Evolutionary conservation across 1,139 yeast species (phyloP).

Genomic region (Geotrichum histeridarum): DNA sequence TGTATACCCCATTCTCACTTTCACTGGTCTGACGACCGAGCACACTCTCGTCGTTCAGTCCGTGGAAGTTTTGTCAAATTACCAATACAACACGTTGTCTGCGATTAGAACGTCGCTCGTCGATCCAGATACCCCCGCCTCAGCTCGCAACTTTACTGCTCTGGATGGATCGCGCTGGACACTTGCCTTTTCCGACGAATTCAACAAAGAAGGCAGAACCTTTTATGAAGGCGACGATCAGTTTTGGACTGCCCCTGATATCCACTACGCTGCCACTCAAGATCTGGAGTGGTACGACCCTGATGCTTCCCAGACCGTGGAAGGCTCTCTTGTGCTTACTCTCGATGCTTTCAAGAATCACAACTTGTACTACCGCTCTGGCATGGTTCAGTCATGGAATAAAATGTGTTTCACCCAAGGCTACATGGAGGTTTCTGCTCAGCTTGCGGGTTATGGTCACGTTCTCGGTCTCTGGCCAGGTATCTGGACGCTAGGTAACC

Average conservation of each 20-base stretch:
- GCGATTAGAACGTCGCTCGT: constrained; percentile 60
- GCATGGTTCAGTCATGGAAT: constrained; percentile 84
- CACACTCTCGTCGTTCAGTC: constrained; percentile 14
- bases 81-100: constrained; percentile 55
- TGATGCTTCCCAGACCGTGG: constrained; percentile 64
- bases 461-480: constrained; percentile 86
- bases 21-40: constrained; percentile 51
- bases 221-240: constrained; percentile 82
- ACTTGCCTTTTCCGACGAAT: constrained; percentile 80
- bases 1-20: constrained; percentile 69
- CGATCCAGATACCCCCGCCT: constrained; percentile 74
- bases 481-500: constrained; percentile 80
- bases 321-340: constrained; percentile 58
- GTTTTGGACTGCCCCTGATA: constrained; percentile 71
- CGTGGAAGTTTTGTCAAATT: constrained; percentile 48
- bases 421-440: constrained; percentile 59
- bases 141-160: constrained; percentile 45
- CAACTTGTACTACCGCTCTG: constrained; percentile 69
- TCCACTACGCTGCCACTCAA: constrained; percentile 72
- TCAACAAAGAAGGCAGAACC: constrained; percentile 74
- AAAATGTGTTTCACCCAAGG: constrained; percentile 79
- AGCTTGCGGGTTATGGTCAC: constrained; percentile 65
- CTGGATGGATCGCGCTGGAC: constrained; percentile 60
- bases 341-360: constrained; percentile 74
- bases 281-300: constrained; percentile 90